Base-by-base conservation (phyloP, 2,329 filamentous ascomycete species). In the Sporothrix brasiliensis region DNA sequence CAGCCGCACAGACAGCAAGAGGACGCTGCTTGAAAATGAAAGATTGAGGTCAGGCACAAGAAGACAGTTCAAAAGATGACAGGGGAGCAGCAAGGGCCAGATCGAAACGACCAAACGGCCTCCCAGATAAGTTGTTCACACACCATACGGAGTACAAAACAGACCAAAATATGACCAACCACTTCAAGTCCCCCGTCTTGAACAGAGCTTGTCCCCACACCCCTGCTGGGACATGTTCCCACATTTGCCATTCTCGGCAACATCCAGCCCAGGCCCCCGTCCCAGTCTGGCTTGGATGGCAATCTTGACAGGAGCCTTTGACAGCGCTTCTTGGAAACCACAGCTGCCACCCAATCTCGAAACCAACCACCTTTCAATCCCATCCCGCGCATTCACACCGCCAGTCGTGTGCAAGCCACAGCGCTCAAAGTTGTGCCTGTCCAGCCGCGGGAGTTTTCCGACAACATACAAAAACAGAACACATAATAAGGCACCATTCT, bases 1-100 rank as follows among this genome's bases (percentile, higher is more conserved):
- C 63, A 68, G 58, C 71, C 71, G 69, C 71, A 73, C 69, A 68
- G 71, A 73, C 34, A 34, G 34, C 71, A 56, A 39, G 53, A 39
- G 52, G 60, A 67, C 21, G 50, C 47, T 41, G 34, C 24, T 27
- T 47, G 39, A 53, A 47, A 65, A 65, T n/a, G 24, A 52, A 24
- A 9, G 9, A 11, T 7, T 4, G n/a, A 7, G 34, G 19, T 34
- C 34, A 61, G 34, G 56, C 19, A 4, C 34, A 34, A 34, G 11
- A 41, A 24, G 53, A 52, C 44, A 49, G n/a, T 5, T 9, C 27
- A 58, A 49, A 13, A 24, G 34, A 27, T 34, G 24, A 47, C 54
- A 61, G 16, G 52, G 52, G 19, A 24, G 11, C 65, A 54, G 50
- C 3, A 19, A 47, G 24, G 30, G 52, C 39, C 24, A 7, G 10